Evolutionary conservation across 2,329 filamentous ascomycete genomes (phyloP).

Genomic region (Colletotrichum destructivum): DNA sequence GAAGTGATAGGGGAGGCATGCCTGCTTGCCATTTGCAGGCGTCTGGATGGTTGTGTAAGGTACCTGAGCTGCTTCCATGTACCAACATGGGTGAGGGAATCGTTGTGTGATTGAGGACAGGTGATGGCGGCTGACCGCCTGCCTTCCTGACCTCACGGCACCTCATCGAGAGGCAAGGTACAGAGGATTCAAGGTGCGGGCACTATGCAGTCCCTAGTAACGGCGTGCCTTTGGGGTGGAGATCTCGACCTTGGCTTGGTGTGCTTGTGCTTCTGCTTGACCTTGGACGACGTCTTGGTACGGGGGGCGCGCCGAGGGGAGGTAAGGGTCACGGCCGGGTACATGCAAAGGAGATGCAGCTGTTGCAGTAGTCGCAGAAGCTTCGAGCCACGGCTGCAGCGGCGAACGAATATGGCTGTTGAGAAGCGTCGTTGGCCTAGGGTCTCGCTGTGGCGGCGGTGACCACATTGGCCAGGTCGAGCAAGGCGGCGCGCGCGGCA

Average conservation of each 20-base stretch:
- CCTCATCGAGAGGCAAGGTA: conserved; percentile 14
- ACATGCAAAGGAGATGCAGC: conserved; percentile 36
- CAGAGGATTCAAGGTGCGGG: conserved; percentile 8
- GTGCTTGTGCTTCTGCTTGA: conserved; percentile 6
- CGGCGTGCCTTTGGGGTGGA: conserved; percentile 1
- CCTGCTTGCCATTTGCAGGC: conserved; percentile 24
- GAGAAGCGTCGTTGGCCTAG: conserved; percentile 28
- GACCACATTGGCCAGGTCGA: conserved; percentile 37
- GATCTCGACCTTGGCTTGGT: conserved; percentile 21
- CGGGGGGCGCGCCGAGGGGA: conserved; percentile 18
- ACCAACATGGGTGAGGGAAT: conserved; percentile 35
- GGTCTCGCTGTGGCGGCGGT: conserved; percentile 21
- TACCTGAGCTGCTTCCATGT: conserved; percentile 34
- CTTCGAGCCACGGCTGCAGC: conserved; percentile 41
- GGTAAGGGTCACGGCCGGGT: conserved; percentile 33
- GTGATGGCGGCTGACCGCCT: conserved; percentile 27
- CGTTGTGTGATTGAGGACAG: conserved; percentile 18
- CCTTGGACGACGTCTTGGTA: conserved; percentile 6
- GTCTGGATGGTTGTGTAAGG: conserved; percentile 38
- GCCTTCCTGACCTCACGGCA: conserved; percentile 20
- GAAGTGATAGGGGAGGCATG: not conserved
- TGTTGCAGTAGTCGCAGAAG: conserved; percentile 40
- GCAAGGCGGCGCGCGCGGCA: not conserved
- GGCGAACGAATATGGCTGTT: conserved; percentile 39
- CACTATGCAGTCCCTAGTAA: conserved; percentile 8